Conservation (phyloP, 2,329 filamentous ascomycete genomes). For the Helotiales sp. region DNA sequence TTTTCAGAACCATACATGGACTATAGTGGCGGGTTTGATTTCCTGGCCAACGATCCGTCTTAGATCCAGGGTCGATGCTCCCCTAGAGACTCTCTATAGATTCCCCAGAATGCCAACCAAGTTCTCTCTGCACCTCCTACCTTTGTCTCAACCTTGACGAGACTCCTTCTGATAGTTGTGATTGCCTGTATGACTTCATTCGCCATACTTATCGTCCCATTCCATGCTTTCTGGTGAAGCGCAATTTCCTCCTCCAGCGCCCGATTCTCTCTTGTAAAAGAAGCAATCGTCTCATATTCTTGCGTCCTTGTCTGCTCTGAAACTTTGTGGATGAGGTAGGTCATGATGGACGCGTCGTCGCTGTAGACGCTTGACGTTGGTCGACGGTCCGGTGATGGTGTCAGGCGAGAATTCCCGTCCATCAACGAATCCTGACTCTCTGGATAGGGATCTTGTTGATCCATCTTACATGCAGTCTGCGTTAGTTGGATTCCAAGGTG, state of each 20-base stretch:
- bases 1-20: too few species aligned
- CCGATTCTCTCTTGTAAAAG: conserved; percentile 25
- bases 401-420: conserved; percentile 10
- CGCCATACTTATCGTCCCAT: conserved; percentile 24
- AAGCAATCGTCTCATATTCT: conserved; percentile 28
- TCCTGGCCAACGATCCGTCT: conserved; percentile 20
- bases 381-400: conserved; percentile 14
- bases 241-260: conserved; percentile 27
- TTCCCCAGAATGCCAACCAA: conserved; percentile 31
- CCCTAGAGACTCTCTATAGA: conserved; percentile 28
- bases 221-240: conserved; percentile 17
- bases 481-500: conserved; percentile 9
- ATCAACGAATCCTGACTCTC: conserved; percentile 7
- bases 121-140: conserved; percentile 23
- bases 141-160: conserved; percentile 20
- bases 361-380: conserved; percentile 28
- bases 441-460: background rate
- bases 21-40: conserved; percentile 18
- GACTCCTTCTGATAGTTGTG: conserved; percentile 23
- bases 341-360: conserved; percentile 24
- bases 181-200: conserved; percentile 23
- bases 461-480: conserved; percentile 1
- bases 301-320: conserved; percentile 23
- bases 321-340: conserved; percentile 21
- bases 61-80: conserved; percentile 24